Evolutionary conservation across 495 filamentous ascomycete genomes (phyloP), one percentile per base, ranked within the genome.

Genomic region (Bryoglossum gracile): DNA sequence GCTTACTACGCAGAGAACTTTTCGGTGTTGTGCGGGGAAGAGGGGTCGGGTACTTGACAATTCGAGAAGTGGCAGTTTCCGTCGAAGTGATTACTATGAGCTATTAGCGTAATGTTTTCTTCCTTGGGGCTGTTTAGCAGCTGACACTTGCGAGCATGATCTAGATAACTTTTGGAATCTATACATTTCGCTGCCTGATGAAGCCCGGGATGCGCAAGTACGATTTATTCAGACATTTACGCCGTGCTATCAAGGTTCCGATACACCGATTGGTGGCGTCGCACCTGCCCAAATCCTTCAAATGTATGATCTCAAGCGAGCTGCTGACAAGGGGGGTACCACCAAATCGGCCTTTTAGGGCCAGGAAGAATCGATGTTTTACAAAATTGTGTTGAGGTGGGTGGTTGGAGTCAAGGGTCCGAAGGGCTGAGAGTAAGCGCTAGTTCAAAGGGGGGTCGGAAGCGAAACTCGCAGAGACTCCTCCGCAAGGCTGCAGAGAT

Each of bases 311-410:
- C 35, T 36, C 34, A 46, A 51, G 43, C 47, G 37, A 51, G 25
- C 30, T 50, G 47, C 56, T 58, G 47, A 48, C 56, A 47, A n/a
- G 47, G 17, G 47, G 56, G 51, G 56, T 50, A 32, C 13, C 40
- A 0, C 35, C 41, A n/a, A n/a, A 22, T 9, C 38, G 36, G 22
- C 21, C 28, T 44, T 42, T 32, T 10, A 25, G 33, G 10, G 43
- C 42, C 14, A 22, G 46, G 23, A 22, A 4, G 14, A 37, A 30
- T 30, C 13, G 26, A 30, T 5, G 26, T 30, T 2, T 14, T 14
- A n/a, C n/a, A n/a, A n/a, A n/a, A n/a, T 51, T 21, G 38, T 38
- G 28, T 18, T 23, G 39, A 36, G 22, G 43, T 21, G 16, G 38
- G 44, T 54, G 43, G 44, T 38, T 54, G 44, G 46, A 26, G n/a